Base-by-base conservation (phyloP, 148 eudicot species). In the Spergularia bocconei region DNA sequence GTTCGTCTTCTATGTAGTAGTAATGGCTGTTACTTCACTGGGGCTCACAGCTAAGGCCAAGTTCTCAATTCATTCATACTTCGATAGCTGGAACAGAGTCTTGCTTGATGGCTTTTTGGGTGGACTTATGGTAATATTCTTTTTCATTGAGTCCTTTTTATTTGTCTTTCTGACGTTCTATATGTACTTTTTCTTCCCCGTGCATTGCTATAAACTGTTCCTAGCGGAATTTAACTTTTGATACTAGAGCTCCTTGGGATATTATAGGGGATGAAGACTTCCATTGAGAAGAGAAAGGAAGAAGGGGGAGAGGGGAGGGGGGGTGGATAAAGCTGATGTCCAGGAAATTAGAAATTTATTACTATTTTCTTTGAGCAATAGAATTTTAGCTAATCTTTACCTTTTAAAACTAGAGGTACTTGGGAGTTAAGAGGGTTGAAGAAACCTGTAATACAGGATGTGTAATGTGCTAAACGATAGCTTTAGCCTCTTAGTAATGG, bases 31-130 rank as follows among this genome's bases (percentile, higher is more conserved):
- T 77, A 91, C 98, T 19, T 90, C 99, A 57, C 82, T 83, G 61
- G 96, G 94, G 67, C 92, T 95, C 61, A 76, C 90, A 41, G 93
- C 98, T 63, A 95, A 90, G 84, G 87, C 98, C 21, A 89, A 90
- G 64, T 95, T 92, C 83, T 83, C 93, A 23, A 77, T 91, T 66
- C 92, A 85, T 76, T 88, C 98, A 57, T 95, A 88, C 83, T 95
- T 95, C 56, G 97, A 88, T 79, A 77, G 91, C 74, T 95, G 98
- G 99, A 95, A 84, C 82, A 86, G 84, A 79, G 85, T 95, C 69
- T 65, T 91, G 51, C 75, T 92, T 71, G 98, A 95, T 71, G 99
- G 99, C 77, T 87, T 95, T 75, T 76, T 89, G 44, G 94, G 97
- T n/a, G 99, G 98, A 52, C 98, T 95, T 76, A 73, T 95, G 99